phyloP scores from a whole-genome alignment of 169 alveolate species.

The Cryptosporidium sp. region DNA sequence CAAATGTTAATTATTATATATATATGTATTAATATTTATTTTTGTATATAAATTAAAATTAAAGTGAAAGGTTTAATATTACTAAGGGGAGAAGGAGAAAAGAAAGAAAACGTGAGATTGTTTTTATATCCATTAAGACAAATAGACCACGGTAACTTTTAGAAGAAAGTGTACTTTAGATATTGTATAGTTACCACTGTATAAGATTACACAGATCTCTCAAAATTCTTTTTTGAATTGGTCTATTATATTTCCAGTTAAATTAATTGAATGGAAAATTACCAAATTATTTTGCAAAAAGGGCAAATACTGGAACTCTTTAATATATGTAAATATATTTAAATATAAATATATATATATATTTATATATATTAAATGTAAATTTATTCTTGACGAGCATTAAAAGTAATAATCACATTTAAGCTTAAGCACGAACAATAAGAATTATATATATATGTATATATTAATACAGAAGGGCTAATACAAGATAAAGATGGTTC shows the following conservation, averaged over 20 bases:
- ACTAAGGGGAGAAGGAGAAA: background rate
- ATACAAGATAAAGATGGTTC: slow-evolving; percentile 40
- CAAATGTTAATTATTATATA: background rate
- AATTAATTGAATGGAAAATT: too few species aligned
- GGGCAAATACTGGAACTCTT: too few species aligned
- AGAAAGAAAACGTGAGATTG: background rate
- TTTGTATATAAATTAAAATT: too few species aligned
- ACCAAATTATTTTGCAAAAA: too few species aligned
- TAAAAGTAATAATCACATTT: background rate
- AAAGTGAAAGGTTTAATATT: background rate
- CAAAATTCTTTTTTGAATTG: background rate
- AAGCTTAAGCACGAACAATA: background rate
- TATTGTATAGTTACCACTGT: background rate
- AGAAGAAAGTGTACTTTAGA: background rate
- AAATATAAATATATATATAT: too few species aligned
- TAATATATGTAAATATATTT: too few species aligned
- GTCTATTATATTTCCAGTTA: too few species aligned
- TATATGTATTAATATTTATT: too few species aligned
- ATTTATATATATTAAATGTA: too few species aligned
- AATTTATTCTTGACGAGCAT: background rate
- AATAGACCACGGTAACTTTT: background rate
- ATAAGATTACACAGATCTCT: background rate
- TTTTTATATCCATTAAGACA: too few species aligned
- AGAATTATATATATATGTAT: background rate
- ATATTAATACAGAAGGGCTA: background rate